phyloP scores from a whole-genome alignment of 176 grass and related monocot genomes.

The Avena atlantica region DNA sequence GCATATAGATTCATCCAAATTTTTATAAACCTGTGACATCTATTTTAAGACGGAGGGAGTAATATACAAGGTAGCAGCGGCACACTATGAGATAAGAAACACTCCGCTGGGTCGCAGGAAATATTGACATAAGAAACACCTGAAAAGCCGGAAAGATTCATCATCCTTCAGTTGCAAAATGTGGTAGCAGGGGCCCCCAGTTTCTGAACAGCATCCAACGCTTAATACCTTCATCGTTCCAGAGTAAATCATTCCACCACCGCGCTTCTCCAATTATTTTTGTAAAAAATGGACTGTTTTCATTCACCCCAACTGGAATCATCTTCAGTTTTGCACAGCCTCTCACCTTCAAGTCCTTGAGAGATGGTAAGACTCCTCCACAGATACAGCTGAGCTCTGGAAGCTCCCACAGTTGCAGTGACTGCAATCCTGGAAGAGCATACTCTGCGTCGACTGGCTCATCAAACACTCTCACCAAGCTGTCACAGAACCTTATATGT shows the following conservation, averaged over 20 bases:
- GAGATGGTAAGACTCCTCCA: slow-evolving; percentile 40
- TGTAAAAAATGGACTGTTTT: slow-evolving; percentile 37
- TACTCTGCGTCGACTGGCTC: neutral
- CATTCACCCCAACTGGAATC: slow-evolving; percentile 48
- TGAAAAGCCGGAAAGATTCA: neutral
- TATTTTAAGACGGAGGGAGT: no score
- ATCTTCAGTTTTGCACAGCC: slow-evolving; percentile 36
- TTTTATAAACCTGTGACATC: no score
- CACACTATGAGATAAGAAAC: neutral
- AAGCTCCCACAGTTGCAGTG: slow-evolving; percentile 47
- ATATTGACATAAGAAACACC: neutral
- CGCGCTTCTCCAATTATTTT: neutral
- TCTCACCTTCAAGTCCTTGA: slow-evolving; percentile 51
- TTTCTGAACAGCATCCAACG: slow-evolving; percentile 43
- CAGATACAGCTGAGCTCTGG: slow-evolving; percentile 39
- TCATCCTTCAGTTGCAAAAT: slow-evolving; percentile 48
- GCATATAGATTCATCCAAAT: no score
- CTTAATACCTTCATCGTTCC: slow-evolving; percentile 43
- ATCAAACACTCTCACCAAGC: slow-evolving; percentile 23
- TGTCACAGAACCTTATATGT: slow-evolving; percentile 39
- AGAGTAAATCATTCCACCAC: slow-evolving; percentile 47
- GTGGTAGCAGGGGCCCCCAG: slow-evolving; percentile 41
- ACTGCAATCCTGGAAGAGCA: slow-evolving; percentile 39
- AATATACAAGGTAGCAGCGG: neutral
- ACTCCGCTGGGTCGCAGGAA: neutral